Conservation (phyloP, 345 rosid species). For the Gossypium longicalyx region DNA sequence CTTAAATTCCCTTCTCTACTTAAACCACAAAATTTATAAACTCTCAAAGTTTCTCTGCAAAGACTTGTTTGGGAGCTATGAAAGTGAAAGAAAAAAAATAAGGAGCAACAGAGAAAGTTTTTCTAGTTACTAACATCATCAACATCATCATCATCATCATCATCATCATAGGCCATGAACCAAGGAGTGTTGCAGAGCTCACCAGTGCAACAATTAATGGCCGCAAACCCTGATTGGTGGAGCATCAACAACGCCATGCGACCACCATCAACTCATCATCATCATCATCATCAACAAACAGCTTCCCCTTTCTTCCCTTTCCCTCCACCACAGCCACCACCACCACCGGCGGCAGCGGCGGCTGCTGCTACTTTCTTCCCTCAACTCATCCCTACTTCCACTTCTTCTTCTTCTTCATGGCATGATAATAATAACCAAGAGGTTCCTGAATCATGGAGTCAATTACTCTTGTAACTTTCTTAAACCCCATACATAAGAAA, state of each 20-base stretch:
- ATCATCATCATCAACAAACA: constrained; percentile 15
- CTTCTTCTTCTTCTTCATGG: constrained; percentile 46
- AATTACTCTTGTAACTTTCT: constrained; percentile 60
- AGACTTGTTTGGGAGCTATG: constrained; percentile 38
- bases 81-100: neutral
- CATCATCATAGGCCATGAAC: constrained; percentile 40
- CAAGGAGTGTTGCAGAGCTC: constrained; percentile 70
- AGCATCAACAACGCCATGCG: constrained; percentile 65
- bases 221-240: constrained; percentile 90
- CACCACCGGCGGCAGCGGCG: neutral
- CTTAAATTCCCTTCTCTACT: constrained; percentile 28
- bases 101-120: constrained; percentile 16
- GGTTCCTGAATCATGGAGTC: constrained; percentile 85
- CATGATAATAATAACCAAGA: constrained; percentile 58
- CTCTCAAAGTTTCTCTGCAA: constrained; percentile 46
- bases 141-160: neutral
- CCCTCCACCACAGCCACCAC: constrained; percentile 8
- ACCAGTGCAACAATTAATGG: constrained; percentile 73
- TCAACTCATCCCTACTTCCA: constrained; percentile 40
- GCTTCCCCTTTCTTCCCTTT: constrained; percentile 31
- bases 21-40: constrained; percentile 32
- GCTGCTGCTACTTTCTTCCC: constrained; percentile 29
- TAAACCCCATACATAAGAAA: neutral
- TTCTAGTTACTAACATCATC: neutral
- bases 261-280: constrained; percentile 23